Percentiles rank a stretch among this genome's conserved stretches.
These are phyloP conservation scores for Chalaropsis thielavioides DNA, from an alignment of 2,329 filamentous ascomycete genomes.

Conservation along the genomic window DNA sequence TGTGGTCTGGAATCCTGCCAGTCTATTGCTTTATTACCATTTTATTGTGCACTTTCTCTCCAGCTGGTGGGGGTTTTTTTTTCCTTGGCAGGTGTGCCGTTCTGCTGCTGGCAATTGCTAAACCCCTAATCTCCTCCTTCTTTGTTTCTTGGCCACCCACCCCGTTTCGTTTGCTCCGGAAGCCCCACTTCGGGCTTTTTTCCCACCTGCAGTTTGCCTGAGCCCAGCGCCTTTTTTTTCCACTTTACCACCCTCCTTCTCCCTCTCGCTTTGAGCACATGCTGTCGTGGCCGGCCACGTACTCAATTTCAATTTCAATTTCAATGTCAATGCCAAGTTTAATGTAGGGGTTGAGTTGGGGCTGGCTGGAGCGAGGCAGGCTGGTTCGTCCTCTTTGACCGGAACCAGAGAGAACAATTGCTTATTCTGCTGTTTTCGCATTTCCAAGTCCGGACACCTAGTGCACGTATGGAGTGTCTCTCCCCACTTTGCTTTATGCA, in stretches of 20 bases:
- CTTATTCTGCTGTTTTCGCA: not conserved
- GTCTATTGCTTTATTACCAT: not conserved
- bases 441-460: not conserved
- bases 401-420: not conserved
- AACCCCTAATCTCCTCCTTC: not conserved
- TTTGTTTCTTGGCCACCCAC: not conserved
- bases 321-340: too few relatives aligned
- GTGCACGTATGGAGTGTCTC: not conserved
- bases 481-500: not conserved
- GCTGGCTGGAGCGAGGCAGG: not conserved
- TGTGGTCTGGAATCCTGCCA: not conserved
- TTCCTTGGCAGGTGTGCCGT: not conserved
- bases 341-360: not conserved
- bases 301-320: not conserved
- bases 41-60: not conserved
- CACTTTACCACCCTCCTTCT: not conserved
- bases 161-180: not conserved
- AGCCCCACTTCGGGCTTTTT: not conserved
- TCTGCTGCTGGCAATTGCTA: not conserved
- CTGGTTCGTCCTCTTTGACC: not conserved
- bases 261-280: not conserved
- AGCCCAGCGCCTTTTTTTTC: not conserved
- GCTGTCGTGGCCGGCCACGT: conserved; percentile 10
- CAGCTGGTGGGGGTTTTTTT: not conserved
- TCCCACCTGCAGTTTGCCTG: conserved; percentile 2